Percentiles rank a stretch among this genome's conserved stretches.
phyloP scores from a whole-genome alignment of 495 filamentous ascomycete species.

The Ascodesmis nigricans region DNA sequence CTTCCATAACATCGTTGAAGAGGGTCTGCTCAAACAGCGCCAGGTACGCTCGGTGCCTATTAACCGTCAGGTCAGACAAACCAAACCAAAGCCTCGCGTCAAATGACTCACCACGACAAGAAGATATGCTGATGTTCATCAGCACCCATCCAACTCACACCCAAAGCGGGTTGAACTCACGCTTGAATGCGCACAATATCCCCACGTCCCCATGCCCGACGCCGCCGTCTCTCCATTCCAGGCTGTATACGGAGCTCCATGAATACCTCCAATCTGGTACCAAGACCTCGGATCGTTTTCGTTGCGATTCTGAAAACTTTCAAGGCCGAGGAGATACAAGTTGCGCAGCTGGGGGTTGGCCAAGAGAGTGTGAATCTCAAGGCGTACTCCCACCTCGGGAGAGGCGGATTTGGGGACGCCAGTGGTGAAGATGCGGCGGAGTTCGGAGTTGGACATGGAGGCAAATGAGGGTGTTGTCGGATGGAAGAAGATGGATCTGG shows the following conservation, averaged over 20 bases:
- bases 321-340: conserved; percentile 21
- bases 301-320: conserved; percentile 19
- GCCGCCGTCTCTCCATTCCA: conserved; percentile 14
- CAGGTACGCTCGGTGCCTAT: conserved; percentile 46
- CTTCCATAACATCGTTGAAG: too few relatives aligned
- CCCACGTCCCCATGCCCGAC: conserved; percentile 9
- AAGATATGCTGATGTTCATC: too few relatives aligned
- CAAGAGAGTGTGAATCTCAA: conserved; percentile 9
- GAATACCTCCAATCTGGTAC: conserved; percentile 20
- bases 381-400: conserved; percentile 9
- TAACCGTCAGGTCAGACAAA: background rate
- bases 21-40: conserved; percentile 34
- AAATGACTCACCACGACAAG: background rate
- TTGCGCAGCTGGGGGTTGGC: conserved; percentile 15
- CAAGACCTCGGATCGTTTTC: conserved; percentile 15
- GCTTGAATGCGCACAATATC: conserved; percentile 41
- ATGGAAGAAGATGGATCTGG: too few relatives aligned
- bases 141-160: too few relatives aligned
- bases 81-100: background rate
- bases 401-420: too few relatives aligned
- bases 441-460: too few relatives aligned
- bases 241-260: conserved; percentile 21
- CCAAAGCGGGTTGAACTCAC: too few relatives aligned
- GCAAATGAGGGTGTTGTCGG: too few relatives aligned
- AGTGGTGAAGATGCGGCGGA: too few relatives aligned